Conservation (phyloP, 371 early-diverging fungal species). For the Coemansia sp. region DNA sequence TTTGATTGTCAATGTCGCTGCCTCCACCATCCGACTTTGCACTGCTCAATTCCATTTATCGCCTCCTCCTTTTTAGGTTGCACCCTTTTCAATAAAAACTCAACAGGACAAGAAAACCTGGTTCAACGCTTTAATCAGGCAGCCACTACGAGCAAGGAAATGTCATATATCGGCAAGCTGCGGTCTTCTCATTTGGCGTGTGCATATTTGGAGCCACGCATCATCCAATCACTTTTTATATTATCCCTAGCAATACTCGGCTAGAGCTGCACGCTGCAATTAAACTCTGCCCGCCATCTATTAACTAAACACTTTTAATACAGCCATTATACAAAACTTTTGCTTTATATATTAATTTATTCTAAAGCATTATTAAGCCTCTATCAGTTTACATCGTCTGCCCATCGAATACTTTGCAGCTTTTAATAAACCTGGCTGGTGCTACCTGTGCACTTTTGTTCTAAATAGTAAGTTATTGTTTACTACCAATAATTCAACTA, state of each 20-base stretch:
- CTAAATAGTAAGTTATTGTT: neutral
- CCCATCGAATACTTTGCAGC: neutral
- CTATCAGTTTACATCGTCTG: neutral
- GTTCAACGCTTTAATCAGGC: neutral
- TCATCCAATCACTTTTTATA: neutral
- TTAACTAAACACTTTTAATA: neutral
- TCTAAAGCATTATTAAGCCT: neutral
- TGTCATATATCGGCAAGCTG: neutral
- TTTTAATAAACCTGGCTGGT: neutral
- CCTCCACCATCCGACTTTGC: neutral
- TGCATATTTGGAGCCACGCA: conserved; percentile 2
- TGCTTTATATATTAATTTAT: neutral
- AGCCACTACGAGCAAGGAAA: neutral
- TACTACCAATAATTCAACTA: neutral
- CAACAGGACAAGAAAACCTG: neutral
- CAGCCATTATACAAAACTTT: neutral
- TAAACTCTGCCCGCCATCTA: neutral
- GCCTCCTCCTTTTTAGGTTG: neutral
- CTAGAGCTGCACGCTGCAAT: conserved; percentile 7
- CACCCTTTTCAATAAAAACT: neutral
- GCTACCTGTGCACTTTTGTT: neutral
- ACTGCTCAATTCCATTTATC: neutral
- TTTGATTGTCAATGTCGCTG: neutral
- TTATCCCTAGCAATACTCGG: neutral
- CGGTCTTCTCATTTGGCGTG: neutral